These are phyloP conservation scores for Panus rudis DNA, from an alignment of 768 basidiomycete genomes.

Conservation along the genomic window DNA sequence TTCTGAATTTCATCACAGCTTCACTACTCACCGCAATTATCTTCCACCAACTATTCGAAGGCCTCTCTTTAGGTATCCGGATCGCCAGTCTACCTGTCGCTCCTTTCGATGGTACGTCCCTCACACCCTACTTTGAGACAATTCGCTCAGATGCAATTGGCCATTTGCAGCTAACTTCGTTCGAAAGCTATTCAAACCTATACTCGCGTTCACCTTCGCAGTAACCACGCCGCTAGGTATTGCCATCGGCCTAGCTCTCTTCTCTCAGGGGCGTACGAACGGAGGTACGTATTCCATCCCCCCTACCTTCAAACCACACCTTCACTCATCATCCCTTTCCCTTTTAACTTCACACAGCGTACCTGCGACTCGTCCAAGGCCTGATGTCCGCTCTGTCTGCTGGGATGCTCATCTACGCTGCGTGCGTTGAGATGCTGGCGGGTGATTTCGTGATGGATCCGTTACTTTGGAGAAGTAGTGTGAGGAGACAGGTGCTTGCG, in stretches of 20 bases:
- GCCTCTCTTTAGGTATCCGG: conserved; percentile 74
- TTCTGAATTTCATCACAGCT: too few species aligned
- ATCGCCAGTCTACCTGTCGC: conserved; percentile 54
- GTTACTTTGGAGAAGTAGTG: conserved; percentile 34
- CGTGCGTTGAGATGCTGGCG: conserved; percentile 82
- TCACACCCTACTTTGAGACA: background rate
- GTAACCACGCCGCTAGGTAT: conserved; percentile 72
- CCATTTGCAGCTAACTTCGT: background rate
- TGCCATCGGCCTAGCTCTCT: conserved; percentile 45
- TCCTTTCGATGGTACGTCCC: conserved; percentile 8
- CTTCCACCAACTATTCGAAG: conserved; percentile 84
- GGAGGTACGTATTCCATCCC: conserved; percentile 15
- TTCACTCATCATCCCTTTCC: background rate
- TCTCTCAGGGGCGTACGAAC: conserved; percentile 27
- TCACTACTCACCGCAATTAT: conserved; percentile 67
- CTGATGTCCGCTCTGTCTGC: conserved; percentile 78
- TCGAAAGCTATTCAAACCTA: conserved; percentile 36
- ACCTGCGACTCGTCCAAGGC: conserved; percentile 56
- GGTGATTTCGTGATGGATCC: conserved; percentile 80
- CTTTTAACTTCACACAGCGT: conserved; percentile 28
- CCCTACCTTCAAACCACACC: conserved; percentile 1
- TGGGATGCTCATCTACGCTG: conserved; percentile 78
- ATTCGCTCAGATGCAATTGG: conserved; percentile 1
- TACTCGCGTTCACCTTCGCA: conserved; percentile 58
- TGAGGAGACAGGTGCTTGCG: conserved; percentile 44